phyloP scores from a whole-genome alignment of 2,329 filamentous ascomycete genomes.

The Cadophora gregata region DNA sequence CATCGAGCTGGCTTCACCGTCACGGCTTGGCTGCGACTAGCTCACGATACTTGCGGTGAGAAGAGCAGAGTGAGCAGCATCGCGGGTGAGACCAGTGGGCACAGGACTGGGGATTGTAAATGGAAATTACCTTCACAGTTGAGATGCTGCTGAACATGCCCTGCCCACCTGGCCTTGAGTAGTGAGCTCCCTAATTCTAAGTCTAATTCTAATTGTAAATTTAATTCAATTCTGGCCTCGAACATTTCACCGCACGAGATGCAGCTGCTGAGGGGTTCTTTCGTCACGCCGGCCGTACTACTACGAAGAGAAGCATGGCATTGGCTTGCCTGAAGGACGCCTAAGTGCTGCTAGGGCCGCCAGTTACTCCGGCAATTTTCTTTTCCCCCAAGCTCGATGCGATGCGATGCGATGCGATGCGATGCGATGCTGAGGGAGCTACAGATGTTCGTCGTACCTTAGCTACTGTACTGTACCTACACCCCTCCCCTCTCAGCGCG shows the following conservation, averaged over 20 bases:
- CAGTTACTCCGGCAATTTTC: conserved; percentile 2
- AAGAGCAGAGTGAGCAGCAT: not conserved
- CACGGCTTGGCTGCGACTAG: not conserved
- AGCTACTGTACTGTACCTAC: not conserved
- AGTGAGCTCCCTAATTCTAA: too few relatives aligned
- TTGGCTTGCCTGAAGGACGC: not conserved
- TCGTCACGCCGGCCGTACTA: not conserved
- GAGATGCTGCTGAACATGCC: not conserved
- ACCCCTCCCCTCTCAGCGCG: not conserved
- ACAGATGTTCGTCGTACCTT: not conserved
- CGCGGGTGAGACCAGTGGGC: not conserved
- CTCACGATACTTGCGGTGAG: conserved; percentile 11
- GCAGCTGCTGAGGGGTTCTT: not conserved
- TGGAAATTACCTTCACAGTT: too few relatives aligned
- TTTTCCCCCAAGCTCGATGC: not conserved
- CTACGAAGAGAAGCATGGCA: not conserved
- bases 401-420: too few relatives aligned
- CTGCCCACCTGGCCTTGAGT: not conserved
- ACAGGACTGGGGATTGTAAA: too few relatives aligned
- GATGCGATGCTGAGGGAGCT: not conserved
- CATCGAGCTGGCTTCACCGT: conserved; percentile 15
- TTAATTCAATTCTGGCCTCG: not conserved
- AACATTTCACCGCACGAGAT: conserved; percentile 7
- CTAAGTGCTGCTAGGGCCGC: not conserved
- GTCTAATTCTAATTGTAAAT: too few relatives aligned